Conservation (phyloP, 2,329 filamentous ascomycete genomes). For the Aspergillus neoniger region DNA sequence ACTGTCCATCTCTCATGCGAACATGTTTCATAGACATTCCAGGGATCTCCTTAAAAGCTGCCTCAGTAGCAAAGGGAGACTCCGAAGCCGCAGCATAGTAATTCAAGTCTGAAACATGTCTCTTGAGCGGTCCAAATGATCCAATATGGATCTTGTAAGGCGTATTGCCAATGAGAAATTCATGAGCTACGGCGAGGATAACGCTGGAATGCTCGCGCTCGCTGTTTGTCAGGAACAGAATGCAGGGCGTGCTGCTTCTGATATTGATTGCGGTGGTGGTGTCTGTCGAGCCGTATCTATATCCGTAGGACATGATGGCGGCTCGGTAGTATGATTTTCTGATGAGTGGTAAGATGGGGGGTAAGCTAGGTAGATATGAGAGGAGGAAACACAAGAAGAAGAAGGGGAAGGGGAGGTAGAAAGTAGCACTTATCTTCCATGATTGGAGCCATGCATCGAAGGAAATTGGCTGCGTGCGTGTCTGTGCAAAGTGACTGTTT, state of each 20-base stretch:
- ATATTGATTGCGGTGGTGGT: neutral
- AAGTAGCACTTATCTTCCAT: too few relatives aligned
- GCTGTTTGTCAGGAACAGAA: slow-evolving; percentile 46
- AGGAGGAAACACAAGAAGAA: too few relatives aligned
- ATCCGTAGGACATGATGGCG: neutral
- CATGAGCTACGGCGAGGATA: slow-evolving; percentile 42
- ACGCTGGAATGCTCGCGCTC: slow-evolving; percentile 48
- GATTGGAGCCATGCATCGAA: too few relatives aligned
- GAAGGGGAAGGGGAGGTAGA: too few relatives aligned
- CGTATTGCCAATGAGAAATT: slow-evolving; percentile 33
- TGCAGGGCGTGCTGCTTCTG: neutral
- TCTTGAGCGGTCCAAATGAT: slow-evolving; percentile 31
- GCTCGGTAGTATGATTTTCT: too few relatives aligned
- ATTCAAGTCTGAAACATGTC: slow-evolving; percentile 10
- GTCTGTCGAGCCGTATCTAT: neutral
- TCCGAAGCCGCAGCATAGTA: neutral
- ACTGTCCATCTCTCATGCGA: neutral
- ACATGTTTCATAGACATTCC: neutral
- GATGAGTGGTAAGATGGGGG: too few relatives aligned
- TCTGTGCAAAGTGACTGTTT: too few relatives aligned
- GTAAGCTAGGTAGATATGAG: too few relatives aligned
- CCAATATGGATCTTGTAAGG: slow-evolving; percentile 42
- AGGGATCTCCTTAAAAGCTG: neutral
- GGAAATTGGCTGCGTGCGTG: too few relatives aligned
- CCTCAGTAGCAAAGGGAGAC: neutral